Conservation (phyloP, 345 rosid genomes). For the Toxicodendron radicans region DNA sequence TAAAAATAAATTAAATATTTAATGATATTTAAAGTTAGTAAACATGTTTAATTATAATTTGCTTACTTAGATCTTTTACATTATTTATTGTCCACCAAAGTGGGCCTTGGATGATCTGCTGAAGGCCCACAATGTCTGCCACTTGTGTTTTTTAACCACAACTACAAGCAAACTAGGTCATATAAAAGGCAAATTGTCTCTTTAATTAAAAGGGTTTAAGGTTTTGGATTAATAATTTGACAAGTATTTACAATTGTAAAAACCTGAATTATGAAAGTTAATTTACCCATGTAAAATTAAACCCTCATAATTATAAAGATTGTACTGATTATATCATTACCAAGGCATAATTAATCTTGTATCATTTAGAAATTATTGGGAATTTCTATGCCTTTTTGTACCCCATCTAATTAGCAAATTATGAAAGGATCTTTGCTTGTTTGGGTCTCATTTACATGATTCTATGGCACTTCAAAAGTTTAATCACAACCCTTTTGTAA, state of each 20-base stretch:
- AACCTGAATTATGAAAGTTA: not conserved
- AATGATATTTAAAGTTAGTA: not conserved
- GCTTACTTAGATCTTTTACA: too few species aligned
- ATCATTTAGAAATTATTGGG: conserved; percentile 19
- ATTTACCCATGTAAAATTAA: not conserved
- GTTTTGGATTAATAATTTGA: too few species aligned
- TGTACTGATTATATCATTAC: not conserved
- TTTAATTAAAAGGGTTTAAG: too few species aligned
- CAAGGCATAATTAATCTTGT: not conserved
- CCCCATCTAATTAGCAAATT: conserved; percentile 7
- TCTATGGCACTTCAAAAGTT: not conserved
- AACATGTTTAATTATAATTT: not conserved
- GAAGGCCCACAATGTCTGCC: conserved; percentile 37
- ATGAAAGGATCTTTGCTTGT: not conserved
- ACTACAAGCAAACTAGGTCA: conserved; percentile 7
- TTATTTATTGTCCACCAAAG: conserved; percentile 14
- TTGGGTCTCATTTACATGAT: not conserved
- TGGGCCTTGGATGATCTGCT: conserved; percentile 32
- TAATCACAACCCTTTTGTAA: not conserved
- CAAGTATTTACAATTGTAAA: not conserved
- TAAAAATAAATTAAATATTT: not conserved
- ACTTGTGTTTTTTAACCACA: conserved; percentile 21
- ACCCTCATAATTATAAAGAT: not conserved
- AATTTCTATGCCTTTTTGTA: conserved; percentile 6
- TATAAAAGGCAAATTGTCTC: not conserved